Conservation (phyloP, 2,329 filamentous ascomycete genomes). For the Penicillium rolfsii region DNA sequence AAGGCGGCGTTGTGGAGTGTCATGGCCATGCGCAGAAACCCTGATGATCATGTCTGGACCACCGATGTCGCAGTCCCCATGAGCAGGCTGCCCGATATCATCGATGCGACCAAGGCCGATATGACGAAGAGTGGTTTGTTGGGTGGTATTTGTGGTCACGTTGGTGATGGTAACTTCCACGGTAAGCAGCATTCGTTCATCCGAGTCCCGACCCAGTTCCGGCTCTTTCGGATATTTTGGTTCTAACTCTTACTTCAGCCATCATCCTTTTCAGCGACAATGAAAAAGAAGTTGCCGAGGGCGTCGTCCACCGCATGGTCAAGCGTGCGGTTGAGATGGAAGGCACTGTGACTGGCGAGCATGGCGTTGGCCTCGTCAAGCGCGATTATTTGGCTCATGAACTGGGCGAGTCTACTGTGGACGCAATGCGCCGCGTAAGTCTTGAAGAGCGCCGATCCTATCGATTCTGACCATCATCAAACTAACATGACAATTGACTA, state of each 20-base stretch:
- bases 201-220: background rate
- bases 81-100: constrained; percentile 70
- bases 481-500: background rate
- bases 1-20: constrained; percentile 76
- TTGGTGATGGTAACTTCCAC: constrained; percentile 76
- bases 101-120: constrained; percentile 69
- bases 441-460: background rate
- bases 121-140: constrained; percentile 65
- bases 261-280: constrained; percentile 65
- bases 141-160: constrained; percentile 71
- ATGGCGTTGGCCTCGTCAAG: constrained; percentile 72
- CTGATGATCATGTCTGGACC: constrained; percentile 70
- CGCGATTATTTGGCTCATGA: constrained; percentile 67
- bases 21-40: constrained; percentile 64
- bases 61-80: constrained; percentile 82
- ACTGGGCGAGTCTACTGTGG: constrained; percentile 62
- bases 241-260: constrained; percentile 43
- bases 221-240: background rate
- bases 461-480: constrained; percentile 17
- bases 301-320: constrained; percentile 70
- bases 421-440: constrained; percentile 66
- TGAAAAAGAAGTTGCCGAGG: constrained; percentile 59
- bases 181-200: constrained; percentile 43
- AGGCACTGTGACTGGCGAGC: constrained; percentile 73
- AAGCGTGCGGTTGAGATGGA: constrained; percentile 70